Evolutionary conservation across 495 filamentous ascomycete species (phyloP).

Genomic region (Aspergillus panamensis): DNA sequence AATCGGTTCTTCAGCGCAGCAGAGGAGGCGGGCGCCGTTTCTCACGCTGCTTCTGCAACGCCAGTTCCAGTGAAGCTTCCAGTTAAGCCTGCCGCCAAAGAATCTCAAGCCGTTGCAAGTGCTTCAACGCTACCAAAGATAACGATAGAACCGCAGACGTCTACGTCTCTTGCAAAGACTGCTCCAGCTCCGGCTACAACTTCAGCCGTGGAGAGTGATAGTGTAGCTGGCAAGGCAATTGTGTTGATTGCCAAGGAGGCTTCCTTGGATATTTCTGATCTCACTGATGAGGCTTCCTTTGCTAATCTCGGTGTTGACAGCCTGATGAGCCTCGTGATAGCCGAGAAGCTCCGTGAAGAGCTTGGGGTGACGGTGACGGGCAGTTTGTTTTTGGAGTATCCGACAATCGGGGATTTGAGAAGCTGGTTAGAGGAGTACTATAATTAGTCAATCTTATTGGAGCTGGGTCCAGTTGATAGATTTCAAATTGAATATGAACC

Average conservation of each 20-base stretch:
- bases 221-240: neutral
- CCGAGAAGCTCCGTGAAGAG: conserved; percentile 29
- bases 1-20: conserved; percentile 25
- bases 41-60: neutral
- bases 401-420: conserved; percentile 34
- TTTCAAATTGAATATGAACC: no score
- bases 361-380: conserved; percentile 33
- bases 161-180: conserved; percentile 18
- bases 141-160: neutral
- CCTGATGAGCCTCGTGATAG: conserved; percentile 46
- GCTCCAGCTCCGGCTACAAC: neutral
- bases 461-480: no score
- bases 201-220: neutral
- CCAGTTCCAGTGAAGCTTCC: neutral
- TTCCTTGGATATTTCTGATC: neutral
- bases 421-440: conserved; percentile 23
- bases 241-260: neutral
- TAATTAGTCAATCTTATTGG: neutral
- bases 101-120: neutral
- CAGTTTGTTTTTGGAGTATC: conserved; percentile 38
- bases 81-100: neutral
- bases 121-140: neutral
- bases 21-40: neutral
- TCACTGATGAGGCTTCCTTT: conserved; percentile 26
- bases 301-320: conserved; percentile 51